These are phyloP conservation scores for Leishmania martiniquensis DNA, from an alignment of 208 protist genomes.

Conservation along the genomic window DNA sequence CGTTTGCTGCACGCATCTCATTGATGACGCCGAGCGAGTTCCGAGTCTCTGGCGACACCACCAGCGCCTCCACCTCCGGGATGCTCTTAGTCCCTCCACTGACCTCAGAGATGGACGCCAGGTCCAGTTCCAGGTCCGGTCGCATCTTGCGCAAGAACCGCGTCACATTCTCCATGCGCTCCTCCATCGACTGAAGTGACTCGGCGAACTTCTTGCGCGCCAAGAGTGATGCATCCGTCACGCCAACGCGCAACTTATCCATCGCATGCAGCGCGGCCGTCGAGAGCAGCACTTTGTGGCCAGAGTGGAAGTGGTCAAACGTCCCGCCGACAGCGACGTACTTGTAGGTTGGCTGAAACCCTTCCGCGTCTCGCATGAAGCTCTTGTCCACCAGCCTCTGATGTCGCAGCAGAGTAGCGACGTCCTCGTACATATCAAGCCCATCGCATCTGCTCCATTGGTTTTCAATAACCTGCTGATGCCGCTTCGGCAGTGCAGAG, in stretches of 20 bases:
- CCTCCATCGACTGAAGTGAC: slow-evolving; percentile 70
- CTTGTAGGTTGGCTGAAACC: slow-evolving; percentile 64
- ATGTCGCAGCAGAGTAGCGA: slow-evolving; percentile 12
- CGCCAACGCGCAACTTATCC: slow-evolving; percentile 68
- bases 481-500: neutral
- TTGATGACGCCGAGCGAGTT: slow-evolving; percentile 64
- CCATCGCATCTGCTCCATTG: neutral
- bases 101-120: slow-evolving; percentile 67
- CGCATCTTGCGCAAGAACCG: slow-evolving; percentile 63
- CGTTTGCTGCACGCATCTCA: slow-evolving; percentile 50
- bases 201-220: slow-evolving; percentile 68
- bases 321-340: slow-evolving; percentile 90
- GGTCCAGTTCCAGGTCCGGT: slow-evolving; percentile 57
- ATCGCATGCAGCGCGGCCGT: slow-evolving; percentile 66
- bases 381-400: slow-evolving; percentile 21
- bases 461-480: neutral
- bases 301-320: slow-evolving; percentile 90
- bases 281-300: slow-evolving; percentile 89
- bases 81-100: slow-evolving; percentile 78
- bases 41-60: slow-evolving; percentile 83
- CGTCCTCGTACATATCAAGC: slow-evolving; percentile 24
- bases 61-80: slow-evolving; percentile 64
- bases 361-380: slow-evolving; percentile 17
- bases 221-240: slow-evolving; percentile 66
- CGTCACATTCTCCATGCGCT: slow-evolving; percentile 46